Conservation (phyloP, 805 yeast genomes). For the Starmera pachycereana region DNA sequence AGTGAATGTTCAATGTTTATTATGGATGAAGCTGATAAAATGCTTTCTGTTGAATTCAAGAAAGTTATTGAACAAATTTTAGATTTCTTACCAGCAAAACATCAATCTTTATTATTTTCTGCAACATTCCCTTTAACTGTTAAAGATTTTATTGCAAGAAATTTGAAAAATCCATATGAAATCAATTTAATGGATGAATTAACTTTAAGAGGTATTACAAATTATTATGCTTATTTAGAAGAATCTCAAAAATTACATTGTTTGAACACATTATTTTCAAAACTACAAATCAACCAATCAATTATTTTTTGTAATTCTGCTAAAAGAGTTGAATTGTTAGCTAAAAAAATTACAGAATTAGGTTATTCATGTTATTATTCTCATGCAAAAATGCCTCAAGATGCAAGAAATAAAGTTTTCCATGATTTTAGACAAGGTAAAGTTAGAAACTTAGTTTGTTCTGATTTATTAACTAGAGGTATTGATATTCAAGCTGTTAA, state of each 20-base stretch:
- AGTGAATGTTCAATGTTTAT: conserved; percentile 80
- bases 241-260: conserved; percentile 95
- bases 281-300: conserved; percentile 91
- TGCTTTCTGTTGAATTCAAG: conserved; percentile 85
- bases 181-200: conserved; percentile 96
- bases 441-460: conserved; percentile 93
- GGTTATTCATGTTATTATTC: conserved; percentile 96
- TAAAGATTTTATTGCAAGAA: conserved; percentile 84
- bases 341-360: conserved; percentile 90
- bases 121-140: conserved; percentile 97
- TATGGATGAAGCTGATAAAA: conserved; percentile 98
- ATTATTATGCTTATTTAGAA: conserved; percentile 96
- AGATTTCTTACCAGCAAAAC: conserved; percentile 64
- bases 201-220: conserved; percentile 92
- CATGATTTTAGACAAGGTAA: conserved; percentile 98
- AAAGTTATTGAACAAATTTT: conserved; percentile 80
- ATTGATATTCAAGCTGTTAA: conserved; percentile 98
- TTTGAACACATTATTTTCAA: conserved; percentile 87
- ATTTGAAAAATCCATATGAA: conserved; percentile 85
- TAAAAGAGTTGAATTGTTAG: conserved; percentile 88
- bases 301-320: conserved; percentile 97
- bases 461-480: conserved; percentile 95
- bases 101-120: conserved; percentile 80
- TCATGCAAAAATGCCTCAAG: conserved; percentile 96
- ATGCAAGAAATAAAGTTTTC: conserved; percentile 94